Evolutionary conservation across 768 basidiomycete genomes (phyloP), one percentile per base, ranked within the genome.

Genomic region (Gymnopilus junonius): DNA sequence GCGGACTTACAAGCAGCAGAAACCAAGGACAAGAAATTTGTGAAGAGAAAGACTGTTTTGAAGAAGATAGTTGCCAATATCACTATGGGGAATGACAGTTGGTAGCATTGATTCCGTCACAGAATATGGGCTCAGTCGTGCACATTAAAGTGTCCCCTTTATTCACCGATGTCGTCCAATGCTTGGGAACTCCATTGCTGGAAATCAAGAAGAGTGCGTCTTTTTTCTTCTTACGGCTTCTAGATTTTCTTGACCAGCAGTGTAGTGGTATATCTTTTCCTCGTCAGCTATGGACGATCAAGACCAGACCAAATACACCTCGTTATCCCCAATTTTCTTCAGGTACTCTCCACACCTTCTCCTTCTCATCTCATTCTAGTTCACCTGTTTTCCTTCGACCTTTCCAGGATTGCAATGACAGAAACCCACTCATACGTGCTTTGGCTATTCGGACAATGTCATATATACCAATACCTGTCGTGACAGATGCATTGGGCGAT

Each of bases 1-100:
- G 86, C 90, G 65, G 95, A 98, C 74, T 85, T 97, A 45, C 92
- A 93, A 75, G 92, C 93, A 50, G 92, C 93, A 8, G 94, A 95
- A 74, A 83, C 90, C 66, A 97, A 97, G 79, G 97, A 99, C 84
- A 99, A 98, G 84, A 97, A 95, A 71, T 99, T 86, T 67, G 80
- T 87, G 68, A 96, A 96, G 77, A 87, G 95, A 70, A 99, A 95
- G 85, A 95, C 88, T 0, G 91, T 94, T 20, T 78, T 99, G 69
- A 99, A 99, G 85, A 97, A 96, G 82, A 91, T 98, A 63, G 95
- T 98, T 12, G 97, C 97, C 42, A 98, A 98, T 76, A 99, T 99
- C 76, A 99, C 97, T 3, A 99, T 99, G 96, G 97, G 97, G 45
- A 97, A 95, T 73, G 96, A 99, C 78, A 96, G 97, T 97, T 74